Percentiles rank a stretch among this genome's conserved stretches.
Conservation (phyloP, 2,329 filamentous ascomycete genomes). For the Colletotrichum higginsianum region DNA sequence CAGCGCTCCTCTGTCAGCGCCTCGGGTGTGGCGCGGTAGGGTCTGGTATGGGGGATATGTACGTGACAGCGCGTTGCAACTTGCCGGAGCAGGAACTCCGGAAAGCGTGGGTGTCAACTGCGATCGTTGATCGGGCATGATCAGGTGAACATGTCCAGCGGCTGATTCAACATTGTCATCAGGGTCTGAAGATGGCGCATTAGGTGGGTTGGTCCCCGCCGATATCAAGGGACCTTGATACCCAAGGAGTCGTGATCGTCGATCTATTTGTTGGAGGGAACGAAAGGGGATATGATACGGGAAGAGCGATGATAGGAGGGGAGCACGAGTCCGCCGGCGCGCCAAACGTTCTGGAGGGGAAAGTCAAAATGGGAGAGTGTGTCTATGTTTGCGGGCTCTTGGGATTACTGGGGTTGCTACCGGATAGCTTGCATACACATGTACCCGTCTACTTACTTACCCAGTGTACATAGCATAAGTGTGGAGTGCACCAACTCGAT, state of each 20-base stretch:
- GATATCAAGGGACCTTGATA: conserved; percentile 24
- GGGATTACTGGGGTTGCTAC: not conserved
- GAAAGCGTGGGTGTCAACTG: conserved; percentile 30
- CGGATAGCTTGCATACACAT: not conserved
- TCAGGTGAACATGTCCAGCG: conserved; percentile 26
- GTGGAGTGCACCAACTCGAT: too few relatives aligned
- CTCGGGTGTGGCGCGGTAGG: not conserved
- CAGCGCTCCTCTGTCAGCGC: not conserved
- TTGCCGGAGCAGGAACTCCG: conserved; percentile 35
- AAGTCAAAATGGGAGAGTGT: conserved; percentile 23
- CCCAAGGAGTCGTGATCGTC: conserved; percentile 36
- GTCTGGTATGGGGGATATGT: not conserved
- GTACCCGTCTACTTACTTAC: too few relatives aligned
- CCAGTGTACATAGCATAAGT: too few relatives aligned
- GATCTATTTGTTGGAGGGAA: conserved; percentile 27
- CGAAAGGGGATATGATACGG: not conserved
- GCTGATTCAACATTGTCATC: conserved; percentile 27
- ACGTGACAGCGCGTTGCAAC: not conserved
- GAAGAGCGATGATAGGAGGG: not conserved
- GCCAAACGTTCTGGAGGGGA: conserved; percentile 20
- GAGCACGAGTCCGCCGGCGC: not conserved
- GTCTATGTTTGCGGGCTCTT: not conserved
- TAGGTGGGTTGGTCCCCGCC: conserved; percentile 24
- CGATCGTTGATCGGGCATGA: conserved; percentile 26
- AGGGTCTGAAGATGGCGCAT: conserved; percentile 27